phyloP scores from a whole-genome alignment of 2,329 filamentous ascomycete species.

The Blastomyces silverae region DNA sequence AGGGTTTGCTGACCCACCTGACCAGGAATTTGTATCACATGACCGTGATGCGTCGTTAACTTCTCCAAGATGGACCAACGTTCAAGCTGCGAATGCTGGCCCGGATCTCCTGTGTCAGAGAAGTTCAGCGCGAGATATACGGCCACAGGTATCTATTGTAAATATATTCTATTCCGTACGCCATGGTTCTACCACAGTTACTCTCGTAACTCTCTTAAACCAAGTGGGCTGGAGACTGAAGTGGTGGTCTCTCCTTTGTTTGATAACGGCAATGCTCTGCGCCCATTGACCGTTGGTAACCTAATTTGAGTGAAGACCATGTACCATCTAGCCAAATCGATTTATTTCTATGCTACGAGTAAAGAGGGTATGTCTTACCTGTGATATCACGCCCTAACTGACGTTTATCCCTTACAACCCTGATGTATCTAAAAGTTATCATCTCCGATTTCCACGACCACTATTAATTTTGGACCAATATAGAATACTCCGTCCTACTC shows the following conservation, averaged over 20 bases:
- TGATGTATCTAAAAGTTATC: background rate
- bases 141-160: background rate
- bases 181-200: constrained; percentile 4
- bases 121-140: background rate
- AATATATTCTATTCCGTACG: background rate
- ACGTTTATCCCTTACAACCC: background rate
- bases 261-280: constrained; percentile 10
- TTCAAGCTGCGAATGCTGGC: background rate
- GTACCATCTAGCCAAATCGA: constrained; percentile 93
- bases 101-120: background rate
- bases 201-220: background rate
- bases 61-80: background rate
- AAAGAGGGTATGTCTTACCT: constrained; percentile 66
- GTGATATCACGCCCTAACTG: background rate
- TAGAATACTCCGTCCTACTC: constrained; percentile 95
- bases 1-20: background rate
- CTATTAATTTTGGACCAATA: background rate
- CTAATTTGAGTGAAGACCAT: constrained; percentile 44
- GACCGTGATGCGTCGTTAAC: background rate
- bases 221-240: background rate
- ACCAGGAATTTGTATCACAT: background rate
- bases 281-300: background rate
- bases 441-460: constrained; percentile 5
- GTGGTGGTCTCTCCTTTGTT: background rate
- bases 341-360: constrained; percentile 91